A percentile compares a stretch with the other conserved stretches of the same genome.
Evolutionary conservation across 306 rosid species (phyloP).

Genomic region (Ammopiptanthus mongolicus): DNA sequence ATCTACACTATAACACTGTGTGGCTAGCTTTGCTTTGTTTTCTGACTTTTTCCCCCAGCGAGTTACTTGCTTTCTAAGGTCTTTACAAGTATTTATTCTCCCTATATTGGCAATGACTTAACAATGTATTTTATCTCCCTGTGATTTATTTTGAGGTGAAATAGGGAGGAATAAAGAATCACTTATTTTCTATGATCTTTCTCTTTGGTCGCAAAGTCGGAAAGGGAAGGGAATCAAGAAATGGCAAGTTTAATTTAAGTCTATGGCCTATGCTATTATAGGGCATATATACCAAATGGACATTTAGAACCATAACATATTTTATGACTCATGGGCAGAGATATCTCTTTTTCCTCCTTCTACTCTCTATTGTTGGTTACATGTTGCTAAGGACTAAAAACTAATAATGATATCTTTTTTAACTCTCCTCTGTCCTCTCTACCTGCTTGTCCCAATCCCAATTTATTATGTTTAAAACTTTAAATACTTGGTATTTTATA

Average conservation of each 20-base stretch:
- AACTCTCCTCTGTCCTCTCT: background rate
- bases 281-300: background rate
- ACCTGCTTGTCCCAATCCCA: background rate
- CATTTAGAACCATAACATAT: background rate
- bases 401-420: background rate
- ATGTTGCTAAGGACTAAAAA: background rate
- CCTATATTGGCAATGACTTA: background rate
- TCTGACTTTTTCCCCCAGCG: background rate
- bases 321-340: background rate
- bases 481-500: background rate
- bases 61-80: background rate
- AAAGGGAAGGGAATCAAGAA: conserved; percentile 10
- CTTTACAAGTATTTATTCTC: background rate
- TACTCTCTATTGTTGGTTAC: background rate
- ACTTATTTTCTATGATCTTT: background rate
- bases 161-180: background rate
- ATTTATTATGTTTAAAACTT: background rate
- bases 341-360: background rate
- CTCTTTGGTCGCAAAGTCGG: background rate
- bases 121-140: background rate
- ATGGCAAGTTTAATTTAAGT: background rate
- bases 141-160: background rate
- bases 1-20: background rate
- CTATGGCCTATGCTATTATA: background rate
- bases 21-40: background rate